Percentiles rank a stretch among this genome's conserved stretches.
phyloP scores from a whole-genome alignment of 805 yeast species.

The Yueomyces sinensis region DNA sequence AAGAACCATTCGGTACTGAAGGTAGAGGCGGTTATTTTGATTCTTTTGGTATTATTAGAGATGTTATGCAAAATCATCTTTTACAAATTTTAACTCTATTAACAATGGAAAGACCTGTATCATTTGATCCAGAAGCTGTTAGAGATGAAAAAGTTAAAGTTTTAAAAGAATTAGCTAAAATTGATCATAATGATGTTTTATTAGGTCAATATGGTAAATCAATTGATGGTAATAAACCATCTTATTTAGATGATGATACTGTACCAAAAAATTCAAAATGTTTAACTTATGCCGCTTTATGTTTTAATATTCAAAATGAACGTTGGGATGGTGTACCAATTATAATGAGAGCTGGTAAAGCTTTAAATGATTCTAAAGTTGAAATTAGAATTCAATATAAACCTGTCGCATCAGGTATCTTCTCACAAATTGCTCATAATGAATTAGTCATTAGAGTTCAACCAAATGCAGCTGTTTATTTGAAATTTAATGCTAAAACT shows the following conservation, averaged over 20 bases:
- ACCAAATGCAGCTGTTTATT: conserved; percentile 87
- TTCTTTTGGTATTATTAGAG: conserved; percentile 87
- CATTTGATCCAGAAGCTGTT: conserved; percentile 84
- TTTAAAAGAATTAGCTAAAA: conserved; percentile 62
- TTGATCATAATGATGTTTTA: conserved; percentile 52
- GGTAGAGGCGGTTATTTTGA: conserved; percentile 99
- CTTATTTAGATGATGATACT: conserved; percentile 83
- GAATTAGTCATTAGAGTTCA: conserved; percentile 90
- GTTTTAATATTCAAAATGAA: conserved; percentile 71
- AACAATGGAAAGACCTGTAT: conserved; percentile 91
- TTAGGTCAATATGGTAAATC: conserved; percentile 83
- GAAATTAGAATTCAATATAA: conserved; percentile 90
- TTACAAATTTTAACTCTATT: conserved; percentile 82
- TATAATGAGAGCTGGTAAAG: conserved; percentile 93
- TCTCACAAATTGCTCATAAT: conserved; percentile 70
- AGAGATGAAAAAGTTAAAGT: conserved; percentile 96
- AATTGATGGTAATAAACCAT: conserved; percentile 77
- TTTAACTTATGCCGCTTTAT: conserved; percentile 84
- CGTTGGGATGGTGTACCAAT: conserved; percentile 98
- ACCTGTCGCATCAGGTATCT: conserved; percentile 73
- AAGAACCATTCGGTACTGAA: conserved; percentile 98
- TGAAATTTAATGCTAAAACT: conserved; percentile 85
- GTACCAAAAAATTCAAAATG: conserved; percentile 73
- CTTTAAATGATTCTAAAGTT: conserved; percentile 88
- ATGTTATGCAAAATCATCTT: conserved; percentile 96